A percentile compares a stretch with the other conserved stretches of the same genome.
phyloP scores from a whole-genome alignment of 2,329 filamentous ascomycete species.

The Phialophora macrospora region DNA sequence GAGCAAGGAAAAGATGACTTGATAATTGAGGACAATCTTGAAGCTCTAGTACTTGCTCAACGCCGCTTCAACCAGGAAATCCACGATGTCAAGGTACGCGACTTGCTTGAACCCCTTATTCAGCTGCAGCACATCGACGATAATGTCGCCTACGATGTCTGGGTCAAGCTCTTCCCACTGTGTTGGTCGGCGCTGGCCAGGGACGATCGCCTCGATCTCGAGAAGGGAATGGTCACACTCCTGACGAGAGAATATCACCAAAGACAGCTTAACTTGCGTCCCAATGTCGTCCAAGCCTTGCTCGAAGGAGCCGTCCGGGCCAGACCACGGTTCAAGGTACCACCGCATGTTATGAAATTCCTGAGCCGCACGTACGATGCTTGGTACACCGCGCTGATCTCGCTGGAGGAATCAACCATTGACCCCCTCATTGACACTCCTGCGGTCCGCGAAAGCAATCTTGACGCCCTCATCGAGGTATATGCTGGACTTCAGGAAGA shows the following conservation, averaged over 20 bases:
- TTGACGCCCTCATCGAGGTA: constrained; percentile 92
- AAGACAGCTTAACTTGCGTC: constrained; percentile 89
- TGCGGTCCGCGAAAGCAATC: constrained; percentile 85
- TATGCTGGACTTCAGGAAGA: constrained; percentile 92
- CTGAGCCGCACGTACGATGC: constrained; percentile 91
- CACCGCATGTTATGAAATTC: constrained; percentile 94
- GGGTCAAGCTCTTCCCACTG: constrained; percentile 88
- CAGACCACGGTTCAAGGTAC: constrained; percentile 86
- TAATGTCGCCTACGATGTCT: constrained; percentile 82
- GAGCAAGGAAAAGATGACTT: constrained; percentile 67
- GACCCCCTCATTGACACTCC: constrained; percentile 82
- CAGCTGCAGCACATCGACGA: constrained; percentile 91
- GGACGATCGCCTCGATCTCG: constrained; percentile 87
- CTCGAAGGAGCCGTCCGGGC: constrained; percentile 85
- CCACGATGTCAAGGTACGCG: constrained; percentile 82
- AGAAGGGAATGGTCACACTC: constrained; percentile 86
- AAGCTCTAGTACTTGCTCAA: constrained; percentile 76
- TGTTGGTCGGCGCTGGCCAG: constrained; percentile 87
- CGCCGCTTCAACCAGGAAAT: constrained; percentile 83
- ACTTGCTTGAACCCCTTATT: constrained; percentile 84
- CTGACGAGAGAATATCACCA: constrained; percentile 95
- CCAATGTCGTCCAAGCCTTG: constrained; percentile 92
- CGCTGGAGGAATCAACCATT: constrained; percentile 87
- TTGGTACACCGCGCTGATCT: constrained; percentile 93
- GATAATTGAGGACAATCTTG: constrained; percentile 82